Base-by-base conservation (phyloP, 352 stramenopile species). In the Phytophthora pistaciae region DNA sequence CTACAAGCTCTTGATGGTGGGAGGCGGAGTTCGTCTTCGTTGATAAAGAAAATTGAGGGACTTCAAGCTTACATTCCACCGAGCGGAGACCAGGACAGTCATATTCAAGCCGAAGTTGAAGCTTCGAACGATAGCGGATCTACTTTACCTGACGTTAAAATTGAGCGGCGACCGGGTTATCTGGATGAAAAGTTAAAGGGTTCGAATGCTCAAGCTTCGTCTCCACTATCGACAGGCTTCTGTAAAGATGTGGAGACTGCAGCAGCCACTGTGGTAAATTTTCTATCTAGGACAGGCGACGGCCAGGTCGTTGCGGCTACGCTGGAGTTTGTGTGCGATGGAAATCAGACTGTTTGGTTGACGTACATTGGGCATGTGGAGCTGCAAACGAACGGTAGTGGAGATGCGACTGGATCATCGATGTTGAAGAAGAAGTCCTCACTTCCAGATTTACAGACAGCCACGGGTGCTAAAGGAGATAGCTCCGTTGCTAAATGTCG, bases 321-420 rank as follows among this genome's bases (percentile, higher is more conserved):
- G 10, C 54, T 84, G 27, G 81, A 87, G 27, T 85, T 88, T 52
- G 77, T 85, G 2, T 55, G 70, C 1, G 77, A 85, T 50, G 56
- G 52, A 16, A 73, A 63, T 21, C 65, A 82, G 10, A 75, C 25
- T 1, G 46, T 88, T 3, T 88, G 81, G 79, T 72, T 88, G n/a
- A 78, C 64, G 31, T 72, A 84, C 50, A 57, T 83, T 29, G 56
- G 63, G 1, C 68, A 72, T 1, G 65, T 80, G 6, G 66, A 74
- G 13, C 33, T 78, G 3, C 60, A 57, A 10, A 14, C 52, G 3
- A 46, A 42, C 20, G 21, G 33, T 10, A 36, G 20, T 5, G 65
- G 14, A 57, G 50, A 46, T 68, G 61, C 25, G 2, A 42, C 16
- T 5, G 38, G 18, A 16, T 9, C 27, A 1, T 55, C 56, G 0